Percentiles rank a stretch among this genome's conserved stretches.
phyloP scores from a whole-genome alignment of 2,329 filamentous ascomycete genomes.

The Alternaria gaisen region DNA sequence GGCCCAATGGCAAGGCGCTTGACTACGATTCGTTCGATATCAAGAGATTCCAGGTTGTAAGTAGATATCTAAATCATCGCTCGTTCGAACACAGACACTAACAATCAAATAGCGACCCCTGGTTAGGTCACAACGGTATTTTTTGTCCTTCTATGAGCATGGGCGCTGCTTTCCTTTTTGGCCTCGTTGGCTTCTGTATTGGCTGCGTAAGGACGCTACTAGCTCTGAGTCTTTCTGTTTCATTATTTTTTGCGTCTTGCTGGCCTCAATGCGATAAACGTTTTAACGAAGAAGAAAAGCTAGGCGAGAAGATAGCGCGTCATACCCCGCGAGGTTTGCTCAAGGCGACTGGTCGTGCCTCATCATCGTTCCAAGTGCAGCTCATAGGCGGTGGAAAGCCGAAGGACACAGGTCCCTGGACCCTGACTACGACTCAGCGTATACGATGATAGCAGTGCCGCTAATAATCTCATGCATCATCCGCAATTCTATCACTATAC shows the following conservation, averaged over 20 bases:
- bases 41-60: conserved; percentile 45
- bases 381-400: not conserved
- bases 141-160: not conserved
- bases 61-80: not conserved
- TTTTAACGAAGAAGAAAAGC: not conserved
- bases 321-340: not conserved
- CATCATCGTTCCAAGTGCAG: not conserved
- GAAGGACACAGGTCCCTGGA: not conserved
- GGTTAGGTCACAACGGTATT: conserved; percentile 25
- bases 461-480: not conserved
- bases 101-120: conserved; percentile 22
- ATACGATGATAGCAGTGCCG: not conserved
- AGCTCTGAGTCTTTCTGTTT: not conserved
- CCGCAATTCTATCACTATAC: not conserved
- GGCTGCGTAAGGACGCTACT: not conserved
- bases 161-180: not conserved
- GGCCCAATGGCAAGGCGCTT: conserved; percentile 67
- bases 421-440: not conserved
- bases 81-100: conserved; percentile 2
- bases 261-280: not conserved
- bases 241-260: not conserved
- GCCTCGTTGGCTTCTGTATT: too few relatives aligned
- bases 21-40: conserved; percentile 57
- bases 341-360: not conserved
- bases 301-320: not conserved